Evolutionary conservation across 208 protist species (phyloP).

Genomic region (Leishmania braziliensis): DNA sequence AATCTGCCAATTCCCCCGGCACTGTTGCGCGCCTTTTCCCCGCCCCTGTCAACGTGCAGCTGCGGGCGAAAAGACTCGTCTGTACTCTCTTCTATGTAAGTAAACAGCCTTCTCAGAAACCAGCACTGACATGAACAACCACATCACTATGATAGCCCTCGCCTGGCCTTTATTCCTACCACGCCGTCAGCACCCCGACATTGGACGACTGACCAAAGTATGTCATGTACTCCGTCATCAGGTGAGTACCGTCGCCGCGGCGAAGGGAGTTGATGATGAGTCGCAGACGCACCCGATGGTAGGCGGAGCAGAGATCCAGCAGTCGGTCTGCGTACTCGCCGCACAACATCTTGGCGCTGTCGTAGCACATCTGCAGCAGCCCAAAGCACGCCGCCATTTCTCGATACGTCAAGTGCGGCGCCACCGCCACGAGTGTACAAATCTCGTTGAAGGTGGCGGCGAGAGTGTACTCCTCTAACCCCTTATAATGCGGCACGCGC

Average conservation of each 20-base stretch:
- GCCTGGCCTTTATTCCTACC: background rate
- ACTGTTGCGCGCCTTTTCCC: background rate
- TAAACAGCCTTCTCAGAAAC: background rate
- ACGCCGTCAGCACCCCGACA: conserved; percentile 30
- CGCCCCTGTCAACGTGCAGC: background rate
- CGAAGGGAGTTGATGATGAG: conserved; percentile 56
- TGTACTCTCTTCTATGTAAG: conserved; percentile 2
- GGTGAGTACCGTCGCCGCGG: conserved; percentile 39
- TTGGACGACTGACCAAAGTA: conserved; percentile 68
- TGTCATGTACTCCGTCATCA: conserved; percentile 52
- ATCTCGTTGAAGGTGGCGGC: conserved; percentile 68
- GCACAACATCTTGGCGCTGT: conserved; percentile 41
- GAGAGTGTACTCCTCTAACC: conserved; percentile 33
- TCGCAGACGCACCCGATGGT: conserved; percentile 88
- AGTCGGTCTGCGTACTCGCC: conserved; percentile 46
- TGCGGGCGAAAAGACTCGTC: background rate
- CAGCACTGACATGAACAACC: background rate
- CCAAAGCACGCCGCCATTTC: conserved; percentile 63
- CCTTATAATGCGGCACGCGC: conserved; percentile 31
- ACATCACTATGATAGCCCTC: background rate
- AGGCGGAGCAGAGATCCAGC: conserved; percentile 80
- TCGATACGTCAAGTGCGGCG: conserved; percentile 41
- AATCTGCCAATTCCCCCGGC: background rate
- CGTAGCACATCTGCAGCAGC: conserved; percentile 56
- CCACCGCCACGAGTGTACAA: conserved; percentile 52